phyloP scores from a whole-genome alignment of 2,329 filamentous ascomycete species.

The Knufia fluminis region DNA sequence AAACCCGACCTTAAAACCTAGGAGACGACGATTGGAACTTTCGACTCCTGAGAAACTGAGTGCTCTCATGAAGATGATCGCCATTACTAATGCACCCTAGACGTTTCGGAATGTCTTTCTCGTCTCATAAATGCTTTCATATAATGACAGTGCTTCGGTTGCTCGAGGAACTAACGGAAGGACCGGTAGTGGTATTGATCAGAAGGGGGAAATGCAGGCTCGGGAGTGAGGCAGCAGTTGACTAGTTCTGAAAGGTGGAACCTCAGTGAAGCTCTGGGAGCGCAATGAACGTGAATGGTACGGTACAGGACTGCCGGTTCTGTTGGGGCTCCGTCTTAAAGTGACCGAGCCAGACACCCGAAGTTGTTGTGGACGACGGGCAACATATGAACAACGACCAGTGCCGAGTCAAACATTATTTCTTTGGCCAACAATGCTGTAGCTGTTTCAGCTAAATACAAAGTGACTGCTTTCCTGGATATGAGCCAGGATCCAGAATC shows the following conservation, averaged over 20 bases:
- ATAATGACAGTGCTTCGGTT: slow-evolving; percentile 13
- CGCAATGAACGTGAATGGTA: slow-evolving; percentile 15
- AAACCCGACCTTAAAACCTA: slow-evolving; percentile 26
- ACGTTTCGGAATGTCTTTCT: slow-evolving; percentile 28
- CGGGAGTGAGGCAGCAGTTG: slow-evolving; percentile 20
- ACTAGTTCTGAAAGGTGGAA: slow-evolving; percentile 22
- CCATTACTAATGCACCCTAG: slow-evolving; percentile 13
- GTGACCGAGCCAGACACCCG: not conserved
- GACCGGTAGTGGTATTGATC: slow-evolving; percentile 24
- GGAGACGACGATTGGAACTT: slow-evolving; percentile 23
- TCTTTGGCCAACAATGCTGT: too few species aligned
- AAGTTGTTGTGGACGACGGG: not conserved
- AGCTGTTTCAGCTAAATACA: too few species aligned
- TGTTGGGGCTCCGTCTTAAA: not conserved
- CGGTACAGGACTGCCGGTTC: not conserved
- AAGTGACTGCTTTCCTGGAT: too few species aligned
- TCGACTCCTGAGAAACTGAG: slow-evolving; percentile 16
- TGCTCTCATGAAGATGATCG: not conserved
- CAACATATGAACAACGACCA: too few species aligned
- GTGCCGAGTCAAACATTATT: too few species aligned
- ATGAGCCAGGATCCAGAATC: too few species aligned
- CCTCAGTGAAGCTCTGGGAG: slow-evolving; percentile 26
- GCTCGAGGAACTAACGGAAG: slow-evolving; percentile 22
- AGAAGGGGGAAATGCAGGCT: slow-evolving; percentile 10
- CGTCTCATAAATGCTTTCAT: too few species aligned